These are phyloP conservation scores for Camillea tinctor DNA, from an alignment of 2,329 filamentous ascomycete species.

Conservation along the genomic window DNA sequence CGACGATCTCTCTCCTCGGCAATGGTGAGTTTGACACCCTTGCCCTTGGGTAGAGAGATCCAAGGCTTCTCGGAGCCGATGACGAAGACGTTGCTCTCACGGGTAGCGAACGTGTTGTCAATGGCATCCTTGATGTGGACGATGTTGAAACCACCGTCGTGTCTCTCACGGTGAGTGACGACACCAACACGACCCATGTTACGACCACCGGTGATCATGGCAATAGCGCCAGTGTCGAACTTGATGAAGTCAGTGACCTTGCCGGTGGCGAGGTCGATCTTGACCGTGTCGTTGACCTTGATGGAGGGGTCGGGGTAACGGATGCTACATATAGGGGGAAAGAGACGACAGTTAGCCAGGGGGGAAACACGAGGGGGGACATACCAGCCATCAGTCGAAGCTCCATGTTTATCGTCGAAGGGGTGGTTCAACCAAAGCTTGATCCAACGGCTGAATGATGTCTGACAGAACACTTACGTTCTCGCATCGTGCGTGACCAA, in stretches of 20 bases:
- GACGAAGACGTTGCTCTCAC: constrained; percentile 99
- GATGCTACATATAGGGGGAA: constrained; percentile 62
- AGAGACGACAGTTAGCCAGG: constrained; percentile 40
- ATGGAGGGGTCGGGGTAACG: constrained; percentile 97
- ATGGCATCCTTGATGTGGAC: constrained; percentile 99
- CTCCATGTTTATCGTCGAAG: constrained; percentile 36
- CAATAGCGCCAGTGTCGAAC: constrained; percentile 97
- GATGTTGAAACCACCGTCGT: constrained; percentile 99
- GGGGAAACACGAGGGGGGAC: constrained; percentile 34
- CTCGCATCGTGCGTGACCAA: constrained; percentile 99
- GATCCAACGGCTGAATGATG: constrained; percentile 99
- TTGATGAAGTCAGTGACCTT: constrained; percentile 98
- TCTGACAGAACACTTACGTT: constrained; percentile 94
- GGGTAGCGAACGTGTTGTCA: constrained; percentile 99
- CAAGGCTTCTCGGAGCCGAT: constrained; percentile 98
- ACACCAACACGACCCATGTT: constrained; percentile 99
- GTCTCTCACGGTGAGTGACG: constrained; percentile 99
- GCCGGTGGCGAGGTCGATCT: constrained; percentile 95
- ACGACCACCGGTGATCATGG: constrained; percentile 98
- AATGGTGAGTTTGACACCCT: constrained; percentile 99
- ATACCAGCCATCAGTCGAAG: constrained; percentile 55
- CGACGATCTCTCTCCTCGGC: constrained; percentile 99
- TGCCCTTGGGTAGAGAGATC: constrained; percentile 99
- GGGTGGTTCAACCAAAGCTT: constrained; percentile 82
- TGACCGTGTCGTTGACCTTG: constrained; percentile 99